A percentile compares a stretch with the other conserved stretches of the same genome.
phyloP scores from a whole-genome alignment of 1,139 yeast species.

The Blastobotrys illinoisensis region DNA sequence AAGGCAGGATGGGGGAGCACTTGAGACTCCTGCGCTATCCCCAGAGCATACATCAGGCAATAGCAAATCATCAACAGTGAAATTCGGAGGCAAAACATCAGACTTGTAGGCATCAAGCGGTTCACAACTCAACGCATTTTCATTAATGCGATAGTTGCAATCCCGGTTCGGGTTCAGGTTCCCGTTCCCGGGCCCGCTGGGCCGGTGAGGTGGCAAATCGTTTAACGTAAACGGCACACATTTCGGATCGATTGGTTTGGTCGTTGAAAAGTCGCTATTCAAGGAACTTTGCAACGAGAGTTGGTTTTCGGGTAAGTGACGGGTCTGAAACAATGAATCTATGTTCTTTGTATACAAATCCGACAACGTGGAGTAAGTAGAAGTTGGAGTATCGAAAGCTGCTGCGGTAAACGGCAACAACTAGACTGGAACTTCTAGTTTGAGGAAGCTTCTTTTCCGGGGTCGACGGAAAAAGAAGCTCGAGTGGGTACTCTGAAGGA shows the following conservation, averaged over 20 bases:
- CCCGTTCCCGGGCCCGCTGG: background rate
- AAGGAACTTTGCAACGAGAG: background rate
- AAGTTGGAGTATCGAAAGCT: constrained; percentile 3
- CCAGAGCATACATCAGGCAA: background rate
- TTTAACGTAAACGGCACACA: background rate
- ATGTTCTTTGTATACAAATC: constrained; percentile 15
- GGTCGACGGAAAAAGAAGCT: background rate
- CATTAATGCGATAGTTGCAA: background rate
- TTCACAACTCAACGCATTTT: background rate
- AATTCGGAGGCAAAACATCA: background rate
- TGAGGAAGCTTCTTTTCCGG: background rate
- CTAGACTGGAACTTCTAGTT: constrained; percentile 1
- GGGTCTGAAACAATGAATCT: constrained; percentile 15
- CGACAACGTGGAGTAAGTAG: constrained; percentile 10
- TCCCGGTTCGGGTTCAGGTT: background rate
- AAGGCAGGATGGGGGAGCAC: background rate
- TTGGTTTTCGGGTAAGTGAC: background rate
- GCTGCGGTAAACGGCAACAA: constrained; percentile 6
- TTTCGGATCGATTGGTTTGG: background rate
- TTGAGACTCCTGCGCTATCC: background rate
- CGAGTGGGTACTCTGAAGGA: background rate
- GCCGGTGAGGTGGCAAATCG: background rate
- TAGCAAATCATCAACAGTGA: background rate
- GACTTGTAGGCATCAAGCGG: background rate
- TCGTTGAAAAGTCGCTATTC: background rate